phyloP scores from a whole-genome alignment of 139 green algal species.

The Haematococcus lacustris region DNA sequence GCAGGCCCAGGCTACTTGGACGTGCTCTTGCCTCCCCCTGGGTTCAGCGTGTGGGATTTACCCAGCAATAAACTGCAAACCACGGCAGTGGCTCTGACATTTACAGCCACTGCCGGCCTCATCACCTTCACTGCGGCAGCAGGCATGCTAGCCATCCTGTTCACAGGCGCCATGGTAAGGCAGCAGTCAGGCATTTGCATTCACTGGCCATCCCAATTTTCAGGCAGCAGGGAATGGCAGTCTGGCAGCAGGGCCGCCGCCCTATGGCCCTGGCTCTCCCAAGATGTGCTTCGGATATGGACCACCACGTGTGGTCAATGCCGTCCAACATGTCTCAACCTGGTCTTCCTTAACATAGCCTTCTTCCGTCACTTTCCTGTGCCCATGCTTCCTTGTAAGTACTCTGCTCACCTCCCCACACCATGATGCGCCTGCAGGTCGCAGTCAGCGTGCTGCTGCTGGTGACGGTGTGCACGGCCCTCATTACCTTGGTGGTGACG shows the following conservation, averaged over 20 bases:
- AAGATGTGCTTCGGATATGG: neutral
- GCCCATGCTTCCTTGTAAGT: neutral
- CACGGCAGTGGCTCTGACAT: slow-evolving; percentile 18
- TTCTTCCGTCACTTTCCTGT: neutral
- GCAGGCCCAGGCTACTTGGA: neutral
- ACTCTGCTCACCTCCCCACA: too few species aligned
- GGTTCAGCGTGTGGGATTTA: slow-evolving; percentile 16
- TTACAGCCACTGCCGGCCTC: slow-evolving; percentile 14
- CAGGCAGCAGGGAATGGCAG: neutral
- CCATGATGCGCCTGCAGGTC: neutral
- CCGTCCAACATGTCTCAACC: neutral
- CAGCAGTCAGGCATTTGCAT: too few species aligned
- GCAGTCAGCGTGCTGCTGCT: slow-evolving; percentile 14
- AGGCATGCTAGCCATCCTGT: slow-evolving; percentile 22
- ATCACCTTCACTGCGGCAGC: slow-evolving; percentile 17
- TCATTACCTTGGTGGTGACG: slow-evolving; percentile 22
- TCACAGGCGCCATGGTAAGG: slow-evolving; percentile 19
- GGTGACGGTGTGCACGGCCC: slow-evolving; percentile 13
- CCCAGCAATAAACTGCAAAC: slow-evolving; percentile 14
- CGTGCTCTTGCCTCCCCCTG: neutral
- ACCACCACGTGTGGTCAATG: neutral
- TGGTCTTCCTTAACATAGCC: neutral
- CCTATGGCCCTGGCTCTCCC: too few species aligned
- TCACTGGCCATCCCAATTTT: neutral
- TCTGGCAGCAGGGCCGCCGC: too few species aligned